A percentile compares a stretch with the other conserved stretches of the same genome.
Evolutionary conservation across 2,329 filamentous ascomycete genomes (phyloP).

Genomic region (Fusarium ramigenum): DNA sequence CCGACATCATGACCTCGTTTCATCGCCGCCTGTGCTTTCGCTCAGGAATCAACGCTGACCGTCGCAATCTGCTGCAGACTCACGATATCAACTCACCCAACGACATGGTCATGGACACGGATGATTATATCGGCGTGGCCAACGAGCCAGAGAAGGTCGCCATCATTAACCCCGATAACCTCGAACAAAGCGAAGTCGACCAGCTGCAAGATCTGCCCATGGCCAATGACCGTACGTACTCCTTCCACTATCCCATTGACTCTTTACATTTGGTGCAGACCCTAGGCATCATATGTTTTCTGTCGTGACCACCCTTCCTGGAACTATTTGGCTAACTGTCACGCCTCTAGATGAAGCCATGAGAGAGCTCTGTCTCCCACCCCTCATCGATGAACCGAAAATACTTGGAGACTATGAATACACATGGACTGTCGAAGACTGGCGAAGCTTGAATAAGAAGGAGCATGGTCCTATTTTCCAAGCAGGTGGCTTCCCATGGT

Average conservation of each 20-base stretch:
- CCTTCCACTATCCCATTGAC: neutral
- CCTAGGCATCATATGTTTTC: neutral
- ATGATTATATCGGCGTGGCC: conserved; percentile 63
- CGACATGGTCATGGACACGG: conserved; percentile 65
- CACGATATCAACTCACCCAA: conserved; percentile 65
- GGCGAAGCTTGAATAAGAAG: conserved; percentile 79
- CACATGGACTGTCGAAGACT: conserved; percentile 90
- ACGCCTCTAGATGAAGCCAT: conserved; percentile 77
- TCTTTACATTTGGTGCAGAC: neutral
- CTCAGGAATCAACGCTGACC: conserved; percentile 40
- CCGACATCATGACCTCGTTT: conserved; percentile 35
- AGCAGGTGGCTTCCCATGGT: conserved; percentile 89
- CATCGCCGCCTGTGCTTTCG: conserved; percentile 31
- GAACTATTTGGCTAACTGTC: conserved; percentile 32
- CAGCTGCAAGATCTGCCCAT: conserved; percentile 58
- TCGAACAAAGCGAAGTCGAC: conserved; percentile 57
- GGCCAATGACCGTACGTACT: conserved; percentile 63
- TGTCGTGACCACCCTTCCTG: neutral
- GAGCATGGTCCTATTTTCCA: conserved; percentile 90
- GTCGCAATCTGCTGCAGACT: conserved; percentile 49
- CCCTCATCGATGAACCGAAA: conserved; percentile 78
- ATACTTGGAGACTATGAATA: conserved; percentile 77
- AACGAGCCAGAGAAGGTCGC: conserved; percentile 61
- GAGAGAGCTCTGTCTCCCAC: conserved; percentile 79
- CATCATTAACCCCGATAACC: conserved; percentile 64